Base-by-base conservation (phyloP, 345 rosid species). In the Populus tremula region DNA sequence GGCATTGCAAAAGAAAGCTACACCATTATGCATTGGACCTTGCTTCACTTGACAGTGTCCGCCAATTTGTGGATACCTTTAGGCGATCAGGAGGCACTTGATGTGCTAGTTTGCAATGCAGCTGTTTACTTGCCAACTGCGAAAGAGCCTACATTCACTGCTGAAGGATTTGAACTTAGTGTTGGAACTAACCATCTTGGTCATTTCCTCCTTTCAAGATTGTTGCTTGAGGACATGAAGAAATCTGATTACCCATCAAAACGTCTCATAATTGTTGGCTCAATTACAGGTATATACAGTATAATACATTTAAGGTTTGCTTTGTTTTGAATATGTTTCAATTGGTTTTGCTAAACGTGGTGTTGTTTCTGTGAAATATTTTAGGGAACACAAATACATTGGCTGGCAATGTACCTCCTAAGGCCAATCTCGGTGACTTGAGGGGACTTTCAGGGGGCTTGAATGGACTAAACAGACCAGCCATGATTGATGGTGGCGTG, bases 361-460 rank as follows among this genome's bases (percentile, higher is more conserved):
- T 41, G 47, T 64, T 72, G 35, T 43, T 80, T 45, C 18, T 67
- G 23, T 53, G 45, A 33, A 47, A 47, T 66, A 35, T 59, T 74
- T 39, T 17, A 93, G 99, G 99, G 53, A 96, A 96, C 86, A 92
- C 99, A 5, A 93, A 96, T 79, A 96, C 99, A 3, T 84, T 96
- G 92, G 99, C 97, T 6, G 98, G 98, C 5, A 96, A 96, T 81
- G 96, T 96, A n/a, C 99, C 99, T 35, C 98, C 99, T 0, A 96
- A 92, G 88, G 99, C 99, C 73, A 92, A 90, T 84, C 91, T 96
- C 0, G 98, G 98, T 13, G 98, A 96, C 87, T 8, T 93, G 86
- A 90, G 98, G 85, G 99, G 98, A 31, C 86, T 96, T 47, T 90
- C 94, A 0, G 93, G 94, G 6, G 99, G 99, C 17, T 82, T 96